Percentiles rank a stretch among this genome's conserved stretches.
phyloP scores from a whole-genome alignment of 768 basidiomycete species.

The Phaeotremella fagi region DNA sequence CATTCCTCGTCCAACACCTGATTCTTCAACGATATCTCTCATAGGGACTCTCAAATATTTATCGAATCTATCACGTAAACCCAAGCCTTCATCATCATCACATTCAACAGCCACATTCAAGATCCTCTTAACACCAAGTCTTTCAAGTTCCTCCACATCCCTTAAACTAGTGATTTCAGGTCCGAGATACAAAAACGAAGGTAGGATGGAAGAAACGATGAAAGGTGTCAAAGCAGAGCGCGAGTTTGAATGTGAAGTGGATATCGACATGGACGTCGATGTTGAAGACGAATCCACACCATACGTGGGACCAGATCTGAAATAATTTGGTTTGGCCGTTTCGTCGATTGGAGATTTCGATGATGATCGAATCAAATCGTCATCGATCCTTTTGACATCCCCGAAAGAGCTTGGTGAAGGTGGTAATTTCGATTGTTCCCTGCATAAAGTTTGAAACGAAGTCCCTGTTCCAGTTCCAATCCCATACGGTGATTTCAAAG shows the following conservation, averaged over 20 bases:
- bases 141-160: conserved; percentile 69
- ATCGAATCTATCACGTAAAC: conserved; percentile 67
- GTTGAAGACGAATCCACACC: background rate
- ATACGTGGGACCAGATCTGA: background rate
- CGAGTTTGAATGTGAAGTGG: conserved; percentile 1
- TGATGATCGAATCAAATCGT: conserved; percentile 26
- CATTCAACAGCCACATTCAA: conserved; percentile 90
- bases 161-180: conserved; percentile 72
- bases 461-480: too few relatives aligned
- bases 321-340: background rate
- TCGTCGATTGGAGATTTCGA: background rate
- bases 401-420: conserved; percentile 33
- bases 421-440: conserved; percentile 28
- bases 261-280: too few relatives aligned
- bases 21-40: conserved; percentile 93
- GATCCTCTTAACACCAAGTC: conserved; percentile 76
- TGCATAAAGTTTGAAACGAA: conserved; percentile 27
- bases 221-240: conserved; percentile 52
- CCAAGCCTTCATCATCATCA: conserved; percentile 67
- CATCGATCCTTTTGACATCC: conserved; percentile 32
- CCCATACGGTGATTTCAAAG: conserved; percentile 9
- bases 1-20: conserved; percentile 73
- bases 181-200: conserved; percentile 83
- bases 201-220: conserved; percentile 82
- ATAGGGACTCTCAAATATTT: conserved; percentile 82